phyloP scores from a whole-genome alignment of 2,329 filamentous ascomycete genomes.

The Penicillium sp. region DNA sequence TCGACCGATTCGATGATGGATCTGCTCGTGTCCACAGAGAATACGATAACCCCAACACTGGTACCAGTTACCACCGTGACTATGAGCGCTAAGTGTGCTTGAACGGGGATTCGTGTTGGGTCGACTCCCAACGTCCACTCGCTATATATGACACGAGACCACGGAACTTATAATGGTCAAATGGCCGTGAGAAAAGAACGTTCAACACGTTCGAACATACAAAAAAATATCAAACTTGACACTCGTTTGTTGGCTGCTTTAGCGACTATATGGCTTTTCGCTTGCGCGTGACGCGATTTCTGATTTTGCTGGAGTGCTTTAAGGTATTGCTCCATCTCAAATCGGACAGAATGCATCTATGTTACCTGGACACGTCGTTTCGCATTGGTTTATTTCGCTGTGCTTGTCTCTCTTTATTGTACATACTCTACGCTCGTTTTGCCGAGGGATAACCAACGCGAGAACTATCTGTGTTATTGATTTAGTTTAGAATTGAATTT shows the following conservation, averaged over 20 bases:
- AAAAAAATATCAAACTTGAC: background rate
- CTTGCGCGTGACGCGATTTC: background rate
- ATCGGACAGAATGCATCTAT: background rate
- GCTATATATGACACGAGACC: constrained; percentile 14
- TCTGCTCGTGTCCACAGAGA: constrained; percentile 31
- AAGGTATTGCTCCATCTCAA: constrained; percentile 4
- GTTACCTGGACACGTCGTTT: background rate
- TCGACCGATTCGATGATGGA: constrained; percentile 31
- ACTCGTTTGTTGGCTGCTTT: constrained; percentile 1
- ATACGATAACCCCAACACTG: constrained; percentile 35
- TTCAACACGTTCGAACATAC: background rate
- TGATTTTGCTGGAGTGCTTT: background rate
- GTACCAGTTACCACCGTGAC: constrained; percentile 34
- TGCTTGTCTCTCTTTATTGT: no score
- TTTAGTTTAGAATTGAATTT: no score
- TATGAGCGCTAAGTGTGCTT: constrained; percentile 22
- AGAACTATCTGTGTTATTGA: no score
- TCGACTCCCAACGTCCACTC: constrained; percentile 7
- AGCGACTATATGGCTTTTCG: constrained; percentile 3
- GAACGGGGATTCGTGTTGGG: constrained; percentile 1
- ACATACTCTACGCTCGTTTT: no score
- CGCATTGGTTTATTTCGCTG: no score
- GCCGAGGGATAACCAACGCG: no score
- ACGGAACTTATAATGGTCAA: constrained; percentile 3
- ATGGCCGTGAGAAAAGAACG: constrained; percentile 9